Evolutionary conservation across 768 basidiomycete genomes (phyloP).

Genomic region (Arthromyces matolae): DNA sequence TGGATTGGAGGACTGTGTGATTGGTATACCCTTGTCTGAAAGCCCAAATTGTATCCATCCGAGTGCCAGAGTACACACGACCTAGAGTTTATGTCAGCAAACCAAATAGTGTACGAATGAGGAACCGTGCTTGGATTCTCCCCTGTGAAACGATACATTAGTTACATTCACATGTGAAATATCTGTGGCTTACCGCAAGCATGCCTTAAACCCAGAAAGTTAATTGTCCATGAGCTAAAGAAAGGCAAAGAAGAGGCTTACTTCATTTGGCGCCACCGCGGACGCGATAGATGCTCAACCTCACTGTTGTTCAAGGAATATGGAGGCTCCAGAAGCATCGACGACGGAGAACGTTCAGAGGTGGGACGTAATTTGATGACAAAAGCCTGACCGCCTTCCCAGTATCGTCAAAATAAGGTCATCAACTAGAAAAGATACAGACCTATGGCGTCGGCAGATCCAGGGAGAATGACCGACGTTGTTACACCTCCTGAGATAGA

Average conservation of each 20-base stretch:
- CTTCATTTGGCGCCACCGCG: constrained; percentile 80
- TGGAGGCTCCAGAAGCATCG: constrained; percentile 78
- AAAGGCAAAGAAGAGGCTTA: constrained; percentile 25
- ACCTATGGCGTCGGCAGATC: constrained; percentile 66
- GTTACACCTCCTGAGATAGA: constrained; percentile 79
- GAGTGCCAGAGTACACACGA: constrained; percentile 38
- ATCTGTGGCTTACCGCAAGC: constrained; percentile 46
- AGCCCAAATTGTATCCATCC: constrained; percentile 69
- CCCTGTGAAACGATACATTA: constrained; percentile 27
- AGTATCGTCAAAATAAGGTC: background rate
- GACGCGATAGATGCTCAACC: constrained; percentile 41
- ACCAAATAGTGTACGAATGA: constrained; percentile 10
- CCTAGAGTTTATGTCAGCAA: constrained; percentile 21
- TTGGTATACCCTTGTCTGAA: constrained; percentile 57
- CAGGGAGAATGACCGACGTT: constrained; percentile 71
- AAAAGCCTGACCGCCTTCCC: constrained; percentile 70
- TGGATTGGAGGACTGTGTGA: no score
- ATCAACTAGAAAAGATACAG: constrained; percentile 4
- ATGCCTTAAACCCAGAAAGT: constrained; percentile 34
- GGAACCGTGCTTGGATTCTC: constrained; percentile 48
- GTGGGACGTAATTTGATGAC: constrained; percentile 78
- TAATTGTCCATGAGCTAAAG: background rate
- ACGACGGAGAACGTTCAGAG: constrained; percentile 61
- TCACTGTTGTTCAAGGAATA: constrained; percentile 52
- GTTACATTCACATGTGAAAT: background rate